Percentiles rank a stretch among this genome's conserved stretches.
phyloP scores from a whole-genome alignment of 331 rosid genomes.

The Rhamnella rubrinervis region DNA sequence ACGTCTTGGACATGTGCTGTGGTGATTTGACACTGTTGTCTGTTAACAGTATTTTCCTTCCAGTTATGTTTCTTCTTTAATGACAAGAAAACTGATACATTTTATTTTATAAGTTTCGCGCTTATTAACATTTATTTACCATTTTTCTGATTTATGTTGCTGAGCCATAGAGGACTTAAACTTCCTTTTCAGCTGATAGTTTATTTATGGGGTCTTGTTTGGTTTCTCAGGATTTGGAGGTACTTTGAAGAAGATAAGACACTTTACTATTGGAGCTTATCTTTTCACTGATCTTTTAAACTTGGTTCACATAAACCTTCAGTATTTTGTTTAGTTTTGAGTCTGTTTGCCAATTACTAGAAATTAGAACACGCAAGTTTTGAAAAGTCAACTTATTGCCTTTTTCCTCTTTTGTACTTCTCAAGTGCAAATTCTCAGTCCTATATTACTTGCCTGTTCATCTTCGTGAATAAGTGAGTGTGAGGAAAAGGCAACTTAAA shows the following conservation, averaged over 20 bases:
- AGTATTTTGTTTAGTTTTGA: too few relatives aligned
- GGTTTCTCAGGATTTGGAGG: not conserved
- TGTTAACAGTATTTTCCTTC: not conserved
- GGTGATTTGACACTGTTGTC: not conserved
- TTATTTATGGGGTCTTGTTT: not conserved
- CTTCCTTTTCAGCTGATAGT: not conserved
- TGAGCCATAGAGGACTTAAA: not conserved
- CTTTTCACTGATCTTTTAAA: not conserved
- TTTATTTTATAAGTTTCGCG: not conserved
- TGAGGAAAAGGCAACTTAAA: not conserved
- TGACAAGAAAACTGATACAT: not conserved
- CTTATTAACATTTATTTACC: not conserved
- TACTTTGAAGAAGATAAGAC: not conserved
- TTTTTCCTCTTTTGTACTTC: not conserved
- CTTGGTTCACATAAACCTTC: not conserved
- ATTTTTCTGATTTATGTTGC: not conserved
- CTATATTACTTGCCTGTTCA: too few relatives aligned
- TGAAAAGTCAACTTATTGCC: not conserved
- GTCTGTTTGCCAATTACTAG: not conserved
- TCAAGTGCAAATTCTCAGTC: too few relatives aligned
- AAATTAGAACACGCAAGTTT: not conserved
- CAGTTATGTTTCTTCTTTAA: not conserved
- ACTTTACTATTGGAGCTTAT: not conserved
- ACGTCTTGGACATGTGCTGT: not conserved
- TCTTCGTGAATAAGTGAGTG: too few relatives aligned